Evolutionary conservation across 1,284 basidiomycete species (phyloP), one percentile per base, ranked within the genome.

Genomic region (Porphyrellus sp.): DNA sequence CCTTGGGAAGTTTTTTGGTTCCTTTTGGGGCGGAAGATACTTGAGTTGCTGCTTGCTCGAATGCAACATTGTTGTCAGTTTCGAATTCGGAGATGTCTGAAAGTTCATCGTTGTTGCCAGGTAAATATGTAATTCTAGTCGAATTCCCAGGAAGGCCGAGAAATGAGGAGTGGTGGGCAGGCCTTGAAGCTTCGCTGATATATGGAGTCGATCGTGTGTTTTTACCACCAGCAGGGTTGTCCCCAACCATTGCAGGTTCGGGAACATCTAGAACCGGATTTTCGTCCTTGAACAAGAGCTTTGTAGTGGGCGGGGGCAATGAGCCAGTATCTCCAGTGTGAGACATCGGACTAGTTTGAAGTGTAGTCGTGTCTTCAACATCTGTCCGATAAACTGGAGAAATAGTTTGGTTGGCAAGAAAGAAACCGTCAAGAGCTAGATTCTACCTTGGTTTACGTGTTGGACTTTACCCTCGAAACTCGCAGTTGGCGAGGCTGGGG

Each of bases 401-500:
- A n/a, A 49, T 11, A 9, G 24, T 25, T 34, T 44, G 8, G 31
- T 51, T 27, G 30, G 23, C 8, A 38, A 44, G 35, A 30, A 28
- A 28, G 30, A 34, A 18, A 16, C 7, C 18, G 38, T 47, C 5
- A 3, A 16, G 8, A 24, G 12, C 16, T 12, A 11, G 27, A 40
- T 25, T 34, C 46, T 44, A 71, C 66, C 65, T 55, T 70, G 48
- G 27, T 62, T 57, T 21, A 68, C 65, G 31, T 58, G 69, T 44
- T 62, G 68, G 24, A 68, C 47, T 55, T 68, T 71, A n/a, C 59
- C 65, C 54, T 69, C 70, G 21, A 72, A 70, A 24, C 63, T 64
- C 37, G 64, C 43, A 16, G 49, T 44, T 16, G 56, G 67, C 2
- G 56, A 50, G 31, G 55, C 40, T 12, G 66, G 59, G 20, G 63